Percentiles rank a stretch among this genome's conserved stretches.
Evolutionary conservation across 2,329 filamentous ascomycete species (phyloP).

Genomic region (Exophiala bonariae): DNA sequence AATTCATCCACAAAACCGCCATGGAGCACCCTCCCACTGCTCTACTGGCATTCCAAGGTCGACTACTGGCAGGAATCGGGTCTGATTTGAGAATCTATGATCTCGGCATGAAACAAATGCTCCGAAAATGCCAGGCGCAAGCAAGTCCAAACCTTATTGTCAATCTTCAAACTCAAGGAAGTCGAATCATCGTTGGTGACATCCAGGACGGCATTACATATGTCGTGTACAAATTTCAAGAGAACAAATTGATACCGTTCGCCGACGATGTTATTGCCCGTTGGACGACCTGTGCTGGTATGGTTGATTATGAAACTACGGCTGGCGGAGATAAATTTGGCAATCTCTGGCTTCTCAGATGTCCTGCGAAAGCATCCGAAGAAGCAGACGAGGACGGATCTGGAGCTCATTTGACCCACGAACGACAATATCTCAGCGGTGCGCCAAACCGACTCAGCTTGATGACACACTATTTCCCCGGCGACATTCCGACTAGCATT

Average conservation of each 20-base stretch:
- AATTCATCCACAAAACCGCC: constrained; percentile 96
- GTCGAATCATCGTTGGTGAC: constrained; percentile 87
- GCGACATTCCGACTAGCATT: constrained; percentile 89
- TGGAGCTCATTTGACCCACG: constrained; percentile 86
- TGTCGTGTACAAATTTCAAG: constrained; percentile 88
- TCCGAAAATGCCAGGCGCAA: constrained; percentile 85
- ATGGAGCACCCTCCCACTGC: constrained; percentile 86
- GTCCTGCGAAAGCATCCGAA: constrained; percentile 79
- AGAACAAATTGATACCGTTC: constrained; percentile 91
- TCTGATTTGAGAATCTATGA: constrained; percentile 84
- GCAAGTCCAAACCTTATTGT: constrained; percentile 82
- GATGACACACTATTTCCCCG: constrained; percentile 84
- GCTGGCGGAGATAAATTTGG: constrained; percentile 97
- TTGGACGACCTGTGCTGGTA: constrained; percentile 86
- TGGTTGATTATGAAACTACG: constrained; percentile 96
- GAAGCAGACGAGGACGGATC: constrained; percentile 91
- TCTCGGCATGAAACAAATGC: constrained; percentile 84
- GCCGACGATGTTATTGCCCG: constrained; percentile 85
- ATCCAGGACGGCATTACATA: constrained; percentile 89
- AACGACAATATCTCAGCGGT: constrained; percentile 85
- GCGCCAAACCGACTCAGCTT: constrained; percentile 80
- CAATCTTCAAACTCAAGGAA: constrained; percentile 84
- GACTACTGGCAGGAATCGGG: constrained; percentile 81
- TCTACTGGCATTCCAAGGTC: constrained; percentile 90
- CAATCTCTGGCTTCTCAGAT: constrained; percentile 90